These are phyloP conservation scores for Prunus salicina DNA, from an alignment of 306 rosid species.

Conservation along the genomic window DNA sequence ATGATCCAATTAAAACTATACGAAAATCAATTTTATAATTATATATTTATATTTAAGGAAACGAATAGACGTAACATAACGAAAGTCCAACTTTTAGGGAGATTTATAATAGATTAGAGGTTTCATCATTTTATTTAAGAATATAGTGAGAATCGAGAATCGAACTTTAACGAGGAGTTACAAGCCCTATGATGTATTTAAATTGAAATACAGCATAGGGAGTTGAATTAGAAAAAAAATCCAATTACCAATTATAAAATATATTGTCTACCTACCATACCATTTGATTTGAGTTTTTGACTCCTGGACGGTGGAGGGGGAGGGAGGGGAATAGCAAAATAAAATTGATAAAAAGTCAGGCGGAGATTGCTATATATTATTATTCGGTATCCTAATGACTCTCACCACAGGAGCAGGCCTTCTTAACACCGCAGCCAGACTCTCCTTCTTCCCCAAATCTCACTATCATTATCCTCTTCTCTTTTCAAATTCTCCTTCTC, in stretches of 20 bases:
- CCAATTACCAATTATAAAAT: neutral
- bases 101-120: too few species aligned
- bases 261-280: neutral
- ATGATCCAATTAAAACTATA: too few species aligned
- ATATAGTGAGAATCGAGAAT: neutral
- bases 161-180: neutral
- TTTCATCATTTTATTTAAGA: too few species aligned
- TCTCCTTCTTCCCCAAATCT: neutral
- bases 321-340: neutral
- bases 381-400: neutral
- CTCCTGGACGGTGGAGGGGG: neutral
- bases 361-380: neutral
- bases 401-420: neutral
- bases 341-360: neutral
- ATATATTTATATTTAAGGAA: too few species aligned
- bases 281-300: too few species aligned
- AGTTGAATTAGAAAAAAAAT: neutral
- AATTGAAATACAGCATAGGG: neutral
- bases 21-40: too few species aligned
- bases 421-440: conserved; percentile 12
- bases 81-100: too few species aligned
- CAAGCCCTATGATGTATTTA: neutral
- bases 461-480: neutral
- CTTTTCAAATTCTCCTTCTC: conserved; percentile 9
- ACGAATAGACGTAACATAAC: too few species aligned